Conservation (phyloP, 306 rosid species). For the Quercus agrifolia region DNA sequence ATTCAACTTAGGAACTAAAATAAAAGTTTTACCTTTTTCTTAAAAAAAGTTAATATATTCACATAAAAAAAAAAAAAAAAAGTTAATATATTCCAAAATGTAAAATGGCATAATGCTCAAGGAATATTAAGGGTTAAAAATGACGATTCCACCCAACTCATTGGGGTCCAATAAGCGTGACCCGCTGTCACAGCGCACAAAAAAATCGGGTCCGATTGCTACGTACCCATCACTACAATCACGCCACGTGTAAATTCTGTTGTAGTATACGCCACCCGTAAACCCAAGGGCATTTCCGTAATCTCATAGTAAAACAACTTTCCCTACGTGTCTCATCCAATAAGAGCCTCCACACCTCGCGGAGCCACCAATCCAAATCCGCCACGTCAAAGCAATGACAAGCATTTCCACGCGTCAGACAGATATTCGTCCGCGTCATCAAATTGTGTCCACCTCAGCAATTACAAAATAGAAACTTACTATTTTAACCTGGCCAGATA, state of each 20-base stretch:
- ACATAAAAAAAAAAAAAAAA: too few relatives aligned
- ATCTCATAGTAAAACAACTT: not conserved
- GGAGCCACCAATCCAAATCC: slow-evolving; percentile 15
- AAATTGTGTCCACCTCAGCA: slow-evolving; percentile 14
- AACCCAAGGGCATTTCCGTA: slow-evolving; percentile 11
- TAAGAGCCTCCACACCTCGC: not conserved
- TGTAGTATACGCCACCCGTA: not conserved
- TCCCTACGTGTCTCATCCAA: slow-evolving; percentile 29
- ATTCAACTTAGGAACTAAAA: too few relatives aligned
- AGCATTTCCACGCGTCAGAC: not conserved
- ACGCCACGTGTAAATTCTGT: not conserved
- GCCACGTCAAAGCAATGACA: slow-evolving; percentile 54
- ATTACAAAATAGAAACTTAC: slow-evolving; percentile 6
- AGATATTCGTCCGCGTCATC: not conserved
- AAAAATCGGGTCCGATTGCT: not conserved
- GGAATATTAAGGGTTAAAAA: not conserved
- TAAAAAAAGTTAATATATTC: too few relatives aligned
- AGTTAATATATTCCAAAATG: too few relatives aligned
- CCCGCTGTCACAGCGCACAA: too few relatives aligned
- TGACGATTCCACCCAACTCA: not conserved
- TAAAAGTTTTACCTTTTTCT: too few relatives aligned
- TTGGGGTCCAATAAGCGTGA: not conserved
- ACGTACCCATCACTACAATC: too few relatives aligned
- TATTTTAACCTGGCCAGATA: slow-evolving; percentile 1
- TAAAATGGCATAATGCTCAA: not conserved